Percentiles rank a stretch among this genome's conserved stretches.
Conservation (phyloP, 2,329 filamentous ascomycete genomes). For the Malbranchea cinnamomea region DNA sequence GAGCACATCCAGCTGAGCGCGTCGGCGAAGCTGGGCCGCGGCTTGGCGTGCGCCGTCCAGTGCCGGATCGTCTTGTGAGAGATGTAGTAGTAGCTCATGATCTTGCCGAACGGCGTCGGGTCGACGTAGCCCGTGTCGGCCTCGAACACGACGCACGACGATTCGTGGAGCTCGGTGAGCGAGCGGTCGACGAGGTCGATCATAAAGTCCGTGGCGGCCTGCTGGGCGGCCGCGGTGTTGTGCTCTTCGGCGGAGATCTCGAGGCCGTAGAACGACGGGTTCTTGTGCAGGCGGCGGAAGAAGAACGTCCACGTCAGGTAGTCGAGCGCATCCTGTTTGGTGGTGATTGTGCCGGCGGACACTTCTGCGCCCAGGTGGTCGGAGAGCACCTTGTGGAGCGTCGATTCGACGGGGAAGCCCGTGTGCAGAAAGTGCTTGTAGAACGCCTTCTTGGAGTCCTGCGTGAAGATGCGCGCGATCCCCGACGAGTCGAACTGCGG, state of each 20-base stretch:
- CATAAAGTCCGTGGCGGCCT: slow-evolving; percentile 87
- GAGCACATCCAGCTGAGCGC: slow-evolving; percentile 83
- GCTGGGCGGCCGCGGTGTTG: slow-evolving; percentile 70
- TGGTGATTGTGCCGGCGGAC: slow-evolving; percentile 78
- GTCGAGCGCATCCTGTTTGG: slow-evolving; percentile 92
- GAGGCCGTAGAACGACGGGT: slow-evolving; percentile 92
- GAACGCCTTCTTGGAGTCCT: slow-evolving; percentile 95
- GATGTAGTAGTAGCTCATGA: slow-evolving; percentile 98
- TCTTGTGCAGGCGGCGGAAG: slow-evolving; percentile 93
- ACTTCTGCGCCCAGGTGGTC: slow-evolving; percentile 95
- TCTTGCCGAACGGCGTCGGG: slow-evolving; percentile 82
- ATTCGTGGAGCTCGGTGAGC: slow-evolving; percentile 64
- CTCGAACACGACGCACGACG: slow-evolving; percentile 67
- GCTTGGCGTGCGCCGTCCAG: slow-evolving; percentile 61
- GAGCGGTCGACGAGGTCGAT: slow-evolving; percentile 81
- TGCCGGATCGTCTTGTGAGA: slow-evolving; percentile 89
- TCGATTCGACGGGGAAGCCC: slow-evolving; percentile 93
- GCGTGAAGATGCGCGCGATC: slow-evolving; percentile 92
- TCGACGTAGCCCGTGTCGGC: slow-evolving; percentile 74
- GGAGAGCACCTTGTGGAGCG: slow-evolving; percentile 87
- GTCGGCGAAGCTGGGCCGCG: slow-evolving; percentile 62
- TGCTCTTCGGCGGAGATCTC: slow-evolving; percentile 88
- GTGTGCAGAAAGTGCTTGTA: slow-evolving; percentile 99
- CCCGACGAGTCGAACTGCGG: slow-evolving; percentile 94
- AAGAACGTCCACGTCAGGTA: slow-evolving; percentile 99